Base-by-base conservation (phyloP, 768 basidiomycete species). In the Neoboletus brunneissimus region DNA sequence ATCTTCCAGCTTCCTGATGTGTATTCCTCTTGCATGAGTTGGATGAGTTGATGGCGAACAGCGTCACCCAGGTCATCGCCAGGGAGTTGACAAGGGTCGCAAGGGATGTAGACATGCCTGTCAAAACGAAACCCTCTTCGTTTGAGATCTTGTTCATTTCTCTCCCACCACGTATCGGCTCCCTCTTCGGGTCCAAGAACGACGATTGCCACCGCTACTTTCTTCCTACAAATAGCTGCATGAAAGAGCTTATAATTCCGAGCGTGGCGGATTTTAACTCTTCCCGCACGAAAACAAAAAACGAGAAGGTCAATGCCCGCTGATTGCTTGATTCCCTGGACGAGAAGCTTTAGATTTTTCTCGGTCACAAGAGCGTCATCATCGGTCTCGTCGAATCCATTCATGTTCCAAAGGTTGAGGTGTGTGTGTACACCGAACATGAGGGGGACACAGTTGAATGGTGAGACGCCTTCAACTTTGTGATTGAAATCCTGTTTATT, bases 171-270 rank as follows among this genome's bases (percentile, higher is more conserved):
- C 1, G 48, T 44, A 22, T 56, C 11, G 11, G 53, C 48, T 23
- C 51, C 63, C 23, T 72, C 67, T 41, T 71, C 61, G 52, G 74
- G 67, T 25, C 75, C 72, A 8, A 71, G 68, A 20, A 75, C 49
- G 20, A 65, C 65, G 13, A 72, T 38, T 2, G 67, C 68, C 22
- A 69, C 64, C 0, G 67, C 69, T 1, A 75, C 72, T 25, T 68
- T 69, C 51, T 59, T 64, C 41, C 62, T 57, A 34, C 69, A 75
- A 10, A 75, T 64, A 16, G 66, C 67, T 10, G 61, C 61, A 23
- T 60, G 49, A 43, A 76, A 75, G 27, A 73, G 44, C 27, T 65
- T 58, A 45, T 74, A 75, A 44, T 66, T 72, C 40, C 60, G 62
- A 41, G 58, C 11, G 35, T 63, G 61, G 29, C 53, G 59, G 11